phyloP scores from a whole-genome alignment of 139 green algal species.

The Volvox africanus region DNA sequence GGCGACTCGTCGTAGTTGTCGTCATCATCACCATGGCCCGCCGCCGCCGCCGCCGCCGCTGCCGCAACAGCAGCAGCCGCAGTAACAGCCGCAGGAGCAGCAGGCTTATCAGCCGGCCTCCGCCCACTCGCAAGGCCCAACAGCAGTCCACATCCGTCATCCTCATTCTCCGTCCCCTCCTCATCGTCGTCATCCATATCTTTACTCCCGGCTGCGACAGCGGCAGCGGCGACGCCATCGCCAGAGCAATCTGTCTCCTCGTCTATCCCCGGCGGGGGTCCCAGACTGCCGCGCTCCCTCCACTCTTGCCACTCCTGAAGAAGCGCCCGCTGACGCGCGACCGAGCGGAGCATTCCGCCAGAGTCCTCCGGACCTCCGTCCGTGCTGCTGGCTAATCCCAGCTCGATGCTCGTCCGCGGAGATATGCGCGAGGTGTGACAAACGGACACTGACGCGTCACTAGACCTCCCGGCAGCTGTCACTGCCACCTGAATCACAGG shows the following conservation, averaged over 20 bases:
- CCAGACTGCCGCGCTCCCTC: background rate
- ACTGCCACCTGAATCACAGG: background rate
- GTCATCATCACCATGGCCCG: background rate
- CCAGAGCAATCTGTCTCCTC: background rate
- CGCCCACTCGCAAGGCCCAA: background rate
- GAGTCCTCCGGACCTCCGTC: background rate
- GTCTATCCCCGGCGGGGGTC: background rate
- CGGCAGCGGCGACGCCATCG: background rate
- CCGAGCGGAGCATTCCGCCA: background rate
- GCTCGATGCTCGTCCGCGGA: background rate
- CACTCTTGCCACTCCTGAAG: slow-evolving; percentile 19
- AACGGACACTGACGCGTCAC: background rate
- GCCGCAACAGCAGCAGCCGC: background rate
- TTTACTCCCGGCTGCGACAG: no score
- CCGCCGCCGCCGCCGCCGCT: background rate
- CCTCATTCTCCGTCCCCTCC: background rate
- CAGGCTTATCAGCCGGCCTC: no score
- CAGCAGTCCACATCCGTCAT: background rate
- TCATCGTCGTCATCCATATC: background rate
- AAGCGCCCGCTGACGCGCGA: background rate
- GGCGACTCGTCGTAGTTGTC: background rate
- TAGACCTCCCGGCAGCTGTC: background rate
- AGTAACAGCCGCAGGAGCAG: no score
- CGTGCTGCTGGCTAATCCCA: background rate
- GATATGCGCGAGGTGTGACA: background rate